phyloP scores from a whole-genome alignment of 805 yeast species.

The Candida coquimbonensis region DNA sequence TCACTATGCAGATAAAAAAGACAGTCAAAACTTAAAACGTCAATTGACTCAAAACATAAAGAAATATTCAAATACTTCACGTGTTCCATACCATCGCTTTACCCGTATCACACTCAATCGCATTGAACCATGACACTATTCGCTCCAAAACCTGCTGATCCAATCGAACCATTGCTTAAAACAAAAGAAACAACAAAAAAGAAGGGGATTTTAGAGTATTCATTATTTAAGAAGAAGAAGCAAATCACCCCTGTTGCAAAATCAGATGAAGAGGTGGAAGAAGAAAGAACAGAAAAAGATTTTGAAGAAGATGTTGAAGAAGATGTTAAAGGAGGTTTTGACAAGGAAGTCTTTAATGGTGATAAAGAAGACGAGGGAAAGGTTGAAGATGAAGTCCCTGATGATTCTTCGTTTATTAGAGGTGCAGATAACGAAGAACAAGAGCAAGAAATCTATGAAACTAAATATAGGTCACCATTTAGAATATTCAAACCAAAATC shows the following conservation, averaged over 20 bases:
- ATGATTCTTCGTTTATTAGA: neutral
- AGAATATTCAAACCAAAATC: slow-evolving; percentile 2
- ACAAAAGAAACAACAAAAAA: slow-evolving; percentile 1
- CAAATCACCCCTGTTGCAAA: neutral
- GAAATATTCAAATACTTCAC: no score
- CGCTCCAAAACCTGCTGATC: neutral
- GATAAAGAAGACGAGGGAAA: neutral
- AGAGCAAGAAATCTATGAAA: slow-evolving; percentile 1
- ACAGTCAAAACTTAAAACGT: no score
- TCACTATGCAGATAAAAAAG: no score
- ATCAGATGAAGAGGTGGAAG: neutral
- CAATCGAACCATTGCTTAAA: neutral
- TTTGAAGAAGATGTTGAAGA: neutral
- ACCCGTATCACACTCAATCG: no score
- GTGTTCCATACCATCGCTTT: no score
- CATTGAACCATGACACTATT: no score
- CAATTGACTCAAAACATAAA: no score
- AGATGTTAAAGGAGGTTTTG: neutral
- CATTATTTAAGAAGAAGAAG: slow-evolving; percentile 6
- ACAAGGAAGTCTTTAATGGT: neutral
- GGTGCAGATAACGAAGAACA: neutral
- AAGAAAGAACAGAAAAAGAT: neutral
- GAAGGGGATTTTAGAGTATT: slow-evolving; percentile 6
- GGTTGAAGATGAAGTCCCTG: no score
- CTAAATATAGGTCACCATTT: slow-evolving; percentile 10